These are phyloP conservation scores for Hyaloscypha finlandica DNA, from an alignment of 495 filamentous ascomycete genomes.

Conservation along the genomic window DNA sequence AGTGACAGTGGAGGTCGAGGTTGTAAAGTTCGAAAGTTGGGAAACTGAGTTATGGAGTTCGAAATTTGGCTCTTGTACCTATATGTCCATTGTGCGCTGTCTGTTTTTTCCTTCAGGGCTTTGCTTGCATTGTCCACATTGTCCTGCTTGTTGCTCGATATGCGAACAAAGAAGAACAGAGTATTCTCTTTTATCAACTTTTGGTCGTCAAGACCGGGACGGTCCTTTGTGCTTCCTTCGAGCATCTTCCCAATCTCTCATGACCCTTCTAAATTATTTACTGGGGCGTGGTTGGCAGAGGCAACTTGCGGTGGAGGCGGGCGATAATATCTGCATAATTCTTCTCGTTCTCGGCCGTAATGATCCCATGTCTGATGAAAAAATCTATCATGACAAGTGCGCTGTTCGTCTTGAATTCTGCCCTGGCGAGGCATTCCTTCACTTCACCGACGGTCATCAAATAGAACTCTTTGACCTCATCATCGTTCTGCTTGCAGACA, in stretches of 20 bases:
- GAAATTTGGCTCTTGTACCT: background rate
- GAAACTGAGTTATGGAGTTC: background rate
- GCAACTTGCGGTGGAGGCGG: slow-evolving; percentile 43
- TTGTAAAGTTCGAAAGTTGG: background rate
- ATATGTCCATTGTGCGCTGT: background rate
- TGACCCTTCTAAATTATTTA: background rate
- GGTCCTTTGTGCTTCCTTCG: background rate
- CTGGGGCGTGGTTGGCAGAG: slow-evolving; percentile 17
- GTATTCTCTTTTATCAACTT: background rate
- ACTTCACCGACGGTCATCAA: slow-evolving; percentile 52
- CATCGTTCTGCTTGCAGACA: slow-evolving; percentile 47
- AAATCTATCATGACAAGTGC: slow-evolving; percentile 54
- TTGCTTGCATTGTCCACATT: slow-evolving; percentile 6
- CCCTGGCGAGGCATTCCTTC: slow-evolving; percentile 38
- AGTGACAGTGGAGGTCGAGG: background rate
- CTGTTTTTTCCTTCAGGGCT: background rate
- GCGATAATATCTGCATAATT: slow-evolving; percentile 50
- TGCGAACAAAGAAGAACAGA: background rate
- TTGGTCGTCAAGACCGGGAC: background rate
- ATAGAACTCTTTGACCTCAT: slow-evolving; percentile 53
- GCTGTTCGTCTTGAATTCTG: slow-evolving; percentile 58
- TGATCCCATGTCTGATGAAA: slow-evolving; percentile 55
- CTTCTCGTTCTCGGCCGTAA: slow-evolving; percentile 51
- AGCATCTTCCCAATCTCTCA: background rate
- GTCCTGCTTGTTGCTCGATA: background rate